A percentile compares a stretch with the other conserved stretches of the same genome.
phyloP scores from a whole-genome alignment of 2,329 filamentous ascomycete genomes.

The Aspergillus glaucus region DNA sequence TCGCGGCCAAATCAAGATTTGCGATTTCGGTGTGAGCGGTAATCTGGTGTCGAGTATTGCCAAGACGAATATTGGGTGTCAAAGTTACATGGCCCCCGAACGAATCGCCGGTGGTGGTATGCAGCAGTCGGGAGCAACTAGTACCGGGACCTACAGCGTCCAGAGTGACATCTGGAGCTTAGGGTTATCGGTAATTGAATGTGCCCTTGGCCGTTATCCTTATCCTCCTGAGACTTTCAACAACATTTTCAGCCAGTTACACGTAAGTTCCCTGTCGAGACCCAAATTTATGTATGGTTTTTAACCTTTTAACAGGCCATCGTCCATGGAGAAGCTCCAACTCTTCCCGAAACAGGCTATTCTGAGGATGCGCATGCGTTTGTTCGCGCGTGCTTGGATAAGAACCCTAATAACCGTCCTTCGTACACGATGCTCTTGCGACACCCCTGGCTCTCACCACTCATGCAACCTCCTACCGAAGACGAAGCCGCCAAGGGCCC shows the following conservation, averaged over 20 bases:
- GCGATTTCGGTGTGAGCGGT: slow-evolving; percentile 94
- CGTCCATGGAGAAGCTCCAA: slow-evolving; percentile 91
- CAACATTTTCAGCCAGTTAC: slow-evolving; percentile 96
- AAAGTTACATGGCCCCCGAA: slow-evolving; percentile 98
- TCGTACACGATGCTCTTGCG: slow-evolving; percentile 84
- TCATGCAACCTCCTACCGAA: slow-evolving; percentile 72
- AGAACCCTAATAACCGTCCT: slow-evolving; percentile 85
- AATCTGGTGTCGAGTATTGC: slow-evolving; percentile 96
- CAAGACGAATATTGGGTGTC: slow-evolving; percentile 97
- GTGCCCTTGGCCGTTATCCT: slow-evolving; percentile 86
- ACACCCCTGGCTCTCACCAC: slow-evolving; percentile 76
- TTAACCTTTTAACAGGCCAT: slow-evolving; percentile 62
- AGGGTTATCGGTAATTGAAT: slow-evolving; percentile 91
- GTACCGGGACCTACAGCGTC: slow-evolving; percentile 87
- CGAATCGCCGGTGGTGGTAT: slow-evolving; percentile 83
- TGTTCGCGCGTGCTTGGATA: slow-evolving; percentile 83
- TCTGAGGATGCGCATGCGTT: slow-evolving; percentile 78
- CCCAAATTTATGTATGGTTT: neutral
- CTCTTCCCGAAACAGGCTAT: slow-evolving; percentile 71
- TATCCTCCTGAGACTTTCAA: slow-evolving; percentile 97
- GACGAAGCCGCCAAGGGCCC: slow-evolving; percentile 42
- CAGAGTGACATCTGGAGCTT: slow-evolving; percentile 98
- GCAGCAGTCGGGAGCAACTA: slow-evolving; percentile 61
- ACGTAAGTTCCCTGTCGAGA: slow-evolving; percentile 57
- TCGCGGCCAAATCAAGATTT: slow-evolving; percentile 90